Base-by-base conservation (phyloP, 768 basidiomycete genomes). In the Suillus subaureus region DNA sequence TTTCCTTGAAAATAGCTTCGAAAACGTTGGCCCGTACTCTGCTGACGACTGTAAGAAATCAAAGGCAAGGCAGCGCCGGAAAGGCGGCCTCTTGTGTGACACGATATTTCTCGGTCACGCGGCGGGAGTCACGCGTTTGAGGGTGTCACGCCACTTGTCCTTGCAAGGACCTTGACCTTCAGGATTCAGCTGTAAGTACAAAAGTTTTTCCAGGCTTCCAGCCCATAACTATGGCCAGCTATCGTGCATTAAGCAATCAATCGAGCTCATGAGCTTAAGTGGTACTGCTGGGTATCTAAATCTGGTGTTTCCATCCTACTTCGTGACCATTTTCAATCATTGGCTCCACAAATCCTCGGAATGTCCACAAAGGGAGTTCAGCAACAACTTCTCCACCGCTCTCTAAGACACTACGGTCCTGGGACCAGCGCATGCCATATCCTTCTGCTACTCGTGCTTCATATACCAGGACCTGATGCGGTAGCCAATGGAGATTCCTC, bases 361-460 rank as follows among this genome's bases (percentile, higher is more conserved):
- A 87, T 8, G 74, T 73, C 89, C 88, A 89, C 2, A 79, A 77
- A 6, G 71, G 15, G 12, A 40, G 67, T 26, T 68, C 61, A 26
- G 15, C 35, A n/a, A 28, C 31, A 55, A 16, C 62, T 40, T 37
- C 42, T 31, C 61, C 51, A 35, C 56, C 28, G 35, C 74, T 69
- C 35, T 61, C 68, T 62, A 62, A 31, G 40, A 61, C 67, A 57
- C 73, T 73, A 26, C 73, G 74, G 72, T 87, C 80, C 71, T 84
- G 87, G 2, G 86, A 84, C 88, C 88, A 89, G 15, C 88, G 79
- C 87, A 89, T 86, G 0, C 88, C 88, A 76, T 89, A 90, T 0
- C 88, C 88, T 63, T 85, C 86, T 6, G 75, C 68, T 26, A 88
- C 83, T 63, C 88, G 77, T 8, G 82, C 81, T 70, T 90, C 88